These are phyloP conservation scores for Micractinium conductrix DNA, from an alignment of 139 green algal species.

Conservation along the genomic window DNA sequence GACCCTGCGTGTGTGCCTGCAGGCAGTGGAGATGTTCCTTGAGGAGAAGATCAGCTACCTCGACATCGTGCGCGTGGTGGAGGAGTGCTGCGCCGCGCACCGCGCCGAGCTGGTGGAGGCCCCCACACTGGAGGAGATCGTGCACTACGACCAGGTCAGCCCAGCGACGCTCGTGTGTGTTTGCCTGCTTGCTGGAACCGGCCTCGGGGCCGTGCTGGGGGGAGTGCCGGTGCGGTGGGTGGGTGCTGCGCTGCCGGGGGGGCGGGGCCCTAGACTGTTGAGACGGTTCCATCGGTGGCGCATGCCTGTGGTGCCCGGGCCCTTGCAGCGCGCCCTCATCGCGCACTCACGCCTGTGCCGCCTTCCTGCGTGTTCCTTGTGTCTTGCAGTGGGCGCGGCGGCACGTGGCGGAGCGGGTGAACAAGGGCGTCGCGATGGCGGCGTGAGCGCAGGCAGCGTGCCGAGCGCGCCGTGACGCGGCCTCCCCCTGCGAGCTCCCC, in stretches of 20 bases:
- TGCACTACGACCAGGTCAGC: slow-evolving; percentile 86
- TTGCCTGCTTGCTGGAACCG: too few relatives aligned
- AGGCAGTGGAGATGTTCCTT: slow-evolving; percentile 97
- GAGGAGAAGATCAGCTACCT: slow-evolving; percentile 94
- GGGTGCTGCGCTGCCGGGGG: too few relatives aligned
- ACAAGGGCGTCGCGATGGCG: slow-evolving; percentile 14
- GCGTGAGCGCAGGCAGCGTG: slow-evolving; percentile 20
- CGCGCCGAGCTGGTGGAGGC: slow-evolving; percentile 64
- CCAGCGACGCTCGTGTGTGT: too few relatives aligned
- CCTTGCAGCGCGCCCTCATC: too few relatives aligned
- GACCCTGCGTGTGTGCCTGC: neutral
- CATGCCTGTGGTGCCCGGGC: too few relatives aligned
- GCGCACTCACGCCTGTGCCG: too few relatives aligned
- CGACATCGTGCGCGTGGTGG: slow-evolving; percentile 94
- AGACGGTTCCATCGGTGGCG: too few relatives aligned
- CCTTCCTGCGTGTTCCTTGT: neutral
- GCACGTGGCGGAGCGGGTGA: slow-evolving; percentile 49
- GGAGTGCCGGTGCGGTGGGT: too few relatives aligned
- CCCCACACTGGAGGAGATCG: slow-evolving; percentile 93
- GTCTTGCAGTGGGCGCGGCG: slow-evolving; percentile 79
- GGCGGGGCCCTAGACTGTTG: too few relatives aligned
- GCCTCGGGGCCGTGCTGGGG: too few relatives aligned
- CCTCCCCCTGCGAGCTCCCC: neutral
- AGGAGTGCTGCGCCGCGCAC: slow-evolving; percentile 93
- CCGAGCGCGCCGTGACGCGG: neutral